Percentiles rank a stretch among this genome's conserved stretches.
Conservation (phyloP, 1,284 basidiomycete genomes). For the Sporisorium reilianum region DNA sequence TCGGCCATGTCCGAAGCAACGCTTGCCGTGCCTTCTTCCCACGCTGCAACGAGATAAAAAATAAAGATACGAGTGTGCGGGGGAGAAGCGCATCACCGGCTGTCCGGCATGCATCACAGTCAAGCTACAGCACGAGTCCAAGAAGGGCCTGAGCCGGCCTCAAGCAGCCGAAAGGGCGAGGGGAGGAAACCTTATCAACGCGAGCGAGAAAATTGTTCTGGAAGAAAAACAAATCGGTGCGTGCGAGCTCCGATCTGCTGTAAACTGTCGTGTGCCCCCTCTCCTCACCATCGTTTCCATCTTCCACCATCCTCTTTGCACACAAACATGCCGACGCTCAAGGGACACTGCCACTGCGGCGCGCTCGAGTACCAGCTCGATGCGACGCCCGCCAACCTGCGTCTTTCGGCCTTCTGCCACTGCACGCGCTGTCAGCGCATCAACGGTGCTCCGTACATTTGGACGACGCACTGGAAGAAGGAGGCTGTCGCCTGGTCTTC, state of each 20-base stretch:
- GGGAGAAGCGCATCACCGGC: no score
- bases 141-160: no score
- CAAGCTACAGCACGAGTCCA: no score
- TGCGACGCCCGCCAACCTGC: slow-evolving; percentile 36
- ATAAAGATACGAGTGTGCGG: no score
- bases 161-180: background rate
- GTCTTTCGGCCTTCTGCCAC: slow-evolving; percentile 57
- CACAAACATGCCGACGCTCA: slow-evolving; percentile 23
- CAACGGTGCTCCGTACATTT: slow-evolving; percentile 61
- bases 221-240: background rate
- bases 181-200: background rate
- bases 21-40: slow-evolving; percentile 6
- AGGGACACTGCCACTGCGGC: slow-evolving; percentile 54
- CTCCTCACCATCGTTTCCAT: background rate
- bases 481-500: slow-evolving; percentile 55
- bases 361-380: slow-evolving; percentile 39
- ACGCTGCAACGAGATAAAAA: background rate
- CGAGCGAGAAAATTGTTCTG: background rate
- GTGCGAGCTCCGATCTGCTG: no score
- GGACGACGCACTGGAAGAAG: slow-evolving; percentile 60
- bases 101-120: no score
- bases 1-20: slow-evolving; percentile 16
- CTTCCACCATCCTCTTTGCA: background rate
- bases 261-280: slow-evolving; percentile 19
- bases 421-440: slow-evolving; percentile 62